Evolutionary conservation across 306 rosid species (phyloP).

Genomic region (Rosa persica): DNA sequence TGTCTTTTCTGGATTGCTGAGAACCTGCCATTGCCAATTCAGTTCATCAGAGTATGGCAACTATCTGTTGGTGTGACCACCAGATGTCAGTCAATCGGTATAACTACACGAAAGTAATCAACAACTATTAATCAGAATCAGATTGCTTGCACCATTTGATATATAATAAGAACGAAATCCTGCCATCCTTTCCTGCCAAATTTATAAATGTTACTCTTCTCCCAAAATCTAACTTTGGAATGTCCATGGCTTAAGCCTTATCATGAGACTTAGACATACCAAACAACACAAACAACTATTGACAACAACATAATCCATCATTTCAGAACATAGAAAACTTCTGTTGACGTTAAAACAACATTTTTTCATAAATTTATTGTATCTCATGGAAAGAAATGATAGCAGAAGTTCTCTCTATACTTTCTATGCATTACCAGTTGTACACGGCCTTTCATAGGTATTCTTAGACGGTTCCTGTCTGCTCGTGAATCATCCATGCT

Average conservation of each 20-base stretch:
- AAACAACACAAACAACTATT: neutral
- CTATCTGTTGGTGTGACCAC: slow-evolving; percentile 15
- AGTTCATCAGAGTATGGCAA: slow-evolving; percentile 20
- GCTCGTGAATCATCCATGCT: slow-evolving; percentile 54
- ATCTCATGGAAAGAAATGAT: neutral
- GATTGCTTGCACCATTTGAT: neutral
- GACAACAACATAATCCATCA: neutral
- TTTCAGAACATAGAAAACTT: neutral
- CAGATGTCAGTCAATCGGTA: slow-evolving; percentile 4
- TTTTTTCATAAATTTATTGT: neutral
- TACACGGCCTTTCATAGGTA: slow-evolving; percentile 77
- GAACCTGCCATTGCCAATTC: slow-evolving; percentile 57
- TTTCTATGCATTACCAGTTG: slow-evolving; percentile 50
- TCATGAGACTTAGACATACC: neutral
- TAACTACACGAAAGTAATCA: slow-evolving; percentile 1
- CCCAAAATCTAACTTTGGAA: neutral
- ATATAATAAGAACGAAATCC: neutral
- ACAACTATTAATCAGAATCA: neutral
- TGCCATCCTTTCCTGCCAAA: neutral
- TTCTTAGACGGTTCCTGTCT: slow-evolving; percentile 54
- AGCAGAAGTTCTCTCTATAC: neutral
- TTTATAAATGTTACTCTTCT: neutral
- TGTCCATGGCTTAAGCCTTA: neutral
- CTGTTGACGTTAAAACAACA: neutral
- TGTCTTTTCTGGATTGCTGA: slow-evolving; percentile 91